Evolutionary conservation across 2,329 filamentous ascomycete genomes (phyloP).

Genomic region (Botrytis tulipae): DNA sequence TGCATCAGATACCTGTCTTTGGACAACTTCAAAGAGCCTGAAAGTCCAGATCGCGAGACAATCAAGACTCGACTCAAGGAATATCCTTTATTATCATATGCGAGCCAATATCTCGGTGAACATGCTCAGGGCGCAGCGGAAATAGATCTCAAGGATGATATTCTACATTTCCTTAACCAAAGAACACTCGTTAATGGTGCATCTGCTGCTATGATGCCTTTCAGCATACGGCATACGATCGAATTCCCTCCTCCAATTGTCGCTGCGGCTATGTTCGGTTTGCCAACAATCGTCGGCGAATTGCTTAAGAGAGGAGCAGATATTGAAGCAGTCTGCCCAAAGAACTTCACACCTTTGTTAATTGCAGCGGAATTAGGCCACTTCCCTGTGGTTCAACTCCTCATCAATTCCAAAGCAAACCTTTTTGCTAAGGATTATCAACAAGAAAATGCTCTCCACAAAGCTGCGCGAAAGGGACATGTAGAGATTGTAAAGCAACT

Average conservation of each 20-base stretch:
- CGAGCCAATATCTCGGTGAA: slow-evolving; percentile 38
- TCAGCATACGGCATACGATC: neutral
- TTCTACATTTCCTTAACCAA: slow-evolving; percentile 7
- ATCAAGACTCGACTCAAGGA: slow-evolving; percentile 22
- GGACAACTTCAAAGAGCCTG: slow-evolving; percentile 27
- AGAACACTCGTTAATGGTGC: neutral
- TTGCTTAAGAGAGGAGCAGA: neutral
- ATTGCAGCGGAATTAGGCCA: slow-evolving; percentile 8
- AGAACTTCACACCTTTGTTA: slow-evolving; percentile 2
- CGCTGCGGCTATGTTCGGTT: neutral
- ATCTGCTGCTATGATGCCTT: neutral
- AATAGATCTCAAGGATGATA: neutral
- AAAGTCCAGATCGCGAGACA: neutral
- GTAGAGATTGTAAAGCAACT: slow-evolving; percentile 1
- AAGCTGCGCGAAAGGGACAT: neutral
- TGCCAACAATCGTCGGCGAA: neutral
- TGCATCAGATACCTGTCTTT: slow-evolving; percentile 36
- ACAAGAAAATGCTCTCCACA: slow-evolving; percentile 6
- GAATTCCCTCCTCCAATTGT: neutral
- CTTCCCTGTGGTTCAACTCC: neutral
- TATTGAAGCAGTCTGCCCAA: neutral
- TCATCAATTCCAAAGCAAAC: slow-evolving; percentile 3
- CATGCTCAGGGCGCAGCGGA: slow-evolving; percentile 29
- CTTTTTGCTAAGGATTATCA: neutral
- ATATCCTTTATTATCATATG: slow-evolving; percentile 37